Evolutionary conservation across 768 basidiomycete species (phyloP), one percentile per base, ranked within the genome.

Genomic region (Tubosaeta sp.): DNA sequence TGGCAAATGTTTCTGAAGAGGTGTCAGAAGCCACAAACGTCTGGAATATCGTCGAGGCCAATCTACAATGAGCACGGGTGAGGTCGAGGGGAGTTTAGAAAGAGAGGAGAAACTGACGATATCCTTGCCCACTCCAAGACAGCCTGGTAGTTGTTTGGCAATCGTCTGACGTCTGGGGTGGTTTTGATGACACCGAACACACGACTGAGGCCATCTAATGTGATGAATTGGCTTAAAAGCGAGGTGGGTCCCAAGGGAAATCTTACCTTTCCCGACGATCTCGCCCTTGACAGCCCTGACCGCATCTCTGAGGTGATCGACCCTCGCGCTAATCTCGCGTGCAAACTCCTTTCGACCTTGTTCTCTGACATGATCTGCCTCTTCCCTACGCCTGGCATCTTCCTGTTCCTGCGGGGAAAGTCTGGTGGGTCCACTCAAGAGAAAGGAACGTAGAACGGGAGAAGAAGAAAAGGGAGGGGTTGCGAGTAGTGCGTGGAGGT

Each of bases 41-140:
- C 58, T 97, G 94, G 66, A 98, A 99, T 35, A 97, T 85, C 3
- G 96, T 94, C 6, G 96, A 95, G 0, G 96, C 96, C 57, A 98
- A 75, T 31, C 94, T 98, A 53, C 36, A 47, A 44, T 34, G 45
- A 59, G 46, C 27, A 44, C 16, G 31, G 31, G 42, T 59, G 22
- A 55, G 58, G 44, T 45, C 6, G 46, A 44, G 41, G 27, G 11
- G 43, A 30, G 6, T 13, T 32, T 13, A 31, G n/a, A 38, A 21
- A 46, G 13, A n/a, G 35, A 44, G 48, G 34, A 42, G 42, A 40
- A 35, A 77, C 93, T 64, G 53, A 95, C 93, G 95, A 95, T 64
- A 97, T 96, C 48, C 94, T 76, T 6, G 89, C 96, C 95, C 96
- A 99, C 69, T 98, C 95, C 7, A 95, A 65, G 41, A 97, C 92